phyloP scores from a whole-genome alignment of 371 early-diverging fungal genomes.

The Nematocida sp. region DNA sequence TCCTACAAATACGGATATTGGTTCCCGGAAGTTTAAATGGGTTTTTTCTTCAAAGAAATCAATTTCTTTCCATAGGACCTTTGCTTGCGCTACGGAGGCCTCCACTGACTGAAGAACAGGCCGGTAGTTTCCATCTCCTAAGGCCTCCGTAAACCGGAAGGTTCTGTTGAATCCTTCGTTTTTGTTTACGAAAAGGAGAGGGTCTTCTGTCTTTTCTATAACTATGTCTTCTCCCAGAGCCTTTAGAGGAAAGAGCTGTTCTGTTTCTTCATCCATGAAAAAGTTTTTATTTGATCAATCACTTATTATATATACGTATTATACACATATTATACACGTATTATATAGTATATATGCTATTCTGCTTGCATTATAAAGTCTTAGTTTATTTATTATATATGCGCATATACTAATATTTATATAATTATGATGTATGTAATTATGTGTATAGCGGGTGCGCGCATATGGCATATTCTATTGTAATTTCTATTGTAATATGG shows the following conservation, averaged over 20 bases:
- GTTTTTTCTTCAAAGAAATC: conserved; percentile 8
- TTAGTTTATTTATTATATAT: too few species aligned
- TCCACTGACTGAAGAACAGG: background rate
- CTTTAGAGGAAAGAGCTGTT: background rate
- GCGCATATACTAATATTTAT: too few species aligned
- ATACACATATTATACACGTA: background rate
- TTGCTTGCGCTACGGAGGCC: too few species aligned
- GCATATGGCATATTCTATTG: too few species aligned
- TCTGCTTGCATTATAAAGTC: too few species aligned
- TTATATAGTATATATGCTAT: background rate
- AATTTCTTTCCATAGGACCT: background rate
- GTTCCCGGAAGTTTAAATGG: background rate
- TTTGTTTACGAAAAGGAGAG: background rate
- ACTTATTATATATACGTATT: background rate
- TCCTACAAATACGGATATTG: background rate
- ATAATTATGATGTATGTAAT: too few species aligned
- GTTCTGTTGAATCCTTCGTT: background rate
- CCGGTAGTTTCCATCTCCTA: background rate
- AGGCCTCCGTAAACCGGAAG: background rate
- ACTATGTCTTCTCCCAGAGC: conserved; percentile 13
- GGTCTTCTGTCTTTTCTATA: background rate
- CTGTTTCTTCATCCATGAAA: conserved; percentile 14
- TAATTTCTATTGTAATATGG: too few species aligned
- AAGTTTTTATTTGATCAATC: conserved; percentile 5
- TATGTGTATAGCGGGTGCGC: too few species aligned